Conservation (phyloP, 176 grass and related monocot species). For the Pontederia crassipes region DNA sequence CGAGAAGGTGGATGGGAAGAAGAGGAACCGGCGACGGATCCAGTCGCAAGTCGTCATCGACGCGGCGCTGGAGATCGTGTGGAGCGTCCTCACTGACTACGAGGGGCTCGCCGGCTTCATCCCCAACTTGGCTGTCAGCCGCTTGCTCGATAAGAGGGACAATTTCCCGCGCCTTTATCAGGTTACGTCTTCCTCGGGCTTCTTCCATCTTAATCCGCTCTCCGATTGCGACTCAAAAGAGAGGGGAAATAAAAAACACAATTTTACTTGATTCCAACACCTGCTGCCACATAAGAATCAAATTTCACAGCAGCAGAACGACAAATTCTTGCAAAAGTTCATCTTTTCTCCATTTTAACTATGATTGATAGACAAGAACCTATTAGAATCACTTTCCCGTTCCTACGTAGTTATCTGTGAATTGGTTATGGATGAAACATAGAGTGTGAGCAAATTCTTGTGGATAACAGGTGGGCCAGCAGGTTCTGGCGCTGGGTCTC, state of each 20-base stretch:
- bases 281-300: no score
- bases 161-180: conserved; percentile 68
- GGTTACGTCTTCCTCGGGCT: conserved; percentile 4
- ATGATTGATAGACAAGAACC: no score
- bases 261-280: no score
- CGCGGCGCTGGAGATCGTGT: conserved; percentile 57
- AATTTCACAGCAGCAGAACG: no score
- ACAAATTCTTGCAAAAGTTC: no score
- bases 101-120: conserved; percentile 86
- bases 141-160: conserved; percentile 30
- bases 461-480: conserved; percentile 47
- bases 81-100: conserved; percentile 51
- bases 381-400: no score
- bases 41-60: conserved; percentile 35
- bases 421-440: no score
- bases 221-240: background rate
- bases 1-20: conserved; percentile 24
- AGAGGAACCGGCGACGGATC: conserved; percentile 44
- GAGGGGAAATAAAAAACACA: no score
- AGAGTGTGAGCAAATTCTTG: no score
- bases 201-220: conserved; percentile 1
- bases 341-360: no score
- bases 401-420: no score
- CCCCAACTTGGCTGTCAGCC: conserved; percentile 65
- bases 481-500: conserved; percentile 63